Evolutionary conservation across 192 early-diverging fungal genomes (phyloP).

Genomic region (Coemansia nantahalensis): DNA sequence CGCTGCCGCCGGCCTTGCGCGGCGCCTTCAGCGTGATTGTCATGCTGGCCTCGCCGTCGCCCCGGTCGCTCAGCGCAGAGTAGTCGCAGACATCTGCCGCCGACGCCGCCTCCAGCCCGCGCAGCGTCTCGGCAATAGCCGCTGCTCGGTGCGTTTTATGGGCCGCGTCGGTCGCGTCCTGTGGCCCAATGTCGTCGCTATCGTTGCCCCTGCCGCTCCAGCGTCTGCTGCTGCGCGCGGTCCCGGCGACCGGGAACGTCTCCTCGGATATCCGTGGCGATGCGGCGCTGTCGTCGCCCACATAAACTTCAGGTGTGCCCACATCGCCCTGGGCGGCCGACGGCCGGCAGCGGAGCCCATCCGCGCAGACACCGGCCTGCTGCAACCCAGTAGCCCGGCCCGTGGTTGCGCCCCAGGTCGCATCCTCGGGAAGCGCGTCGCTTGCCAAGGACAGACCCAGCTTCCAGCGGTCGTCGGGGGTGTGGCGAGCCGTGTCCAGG

Average conservation of each 20-base stretch:
- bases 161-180: slow-evolving; percentile 29
- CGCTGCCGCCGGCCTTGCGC: slow-evolving; percentile 16
- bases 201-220: too few relatives aligned
- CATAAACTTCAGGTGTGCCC: slow-evolving; percentile 28
- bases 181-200: slow-evolving; percentile 2
- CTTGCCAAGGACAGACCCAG: neutral
- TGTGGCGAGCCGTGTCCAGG: neutral
- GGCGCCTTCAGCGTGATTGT: slow-evolving; percentile 49
- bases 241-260: too few relatives aligned
- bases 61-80: slow-evolving; percentile 11
- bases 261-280: too few relatives aligned
- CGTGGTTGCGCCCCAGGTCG: neutral
- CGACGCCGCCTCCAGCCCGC: slow-evolving; percentile 21
- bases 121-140: slow-evolving; percentile 40
- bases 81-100: slow-evolving; percentile 6
- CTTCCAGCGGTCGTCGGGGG: slow-evolving; percentile 3
- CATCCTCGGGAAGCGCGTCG: neutral
- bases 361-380: slow-evolving; percentile 1
- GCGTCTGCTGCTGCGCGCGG: too few relatives aligned
- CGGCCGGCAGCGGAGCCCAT: slow-evolving; percentile 39
- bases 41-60: slow-evolving; percentile 35
- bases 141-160: slow-evolving; percentile 40
- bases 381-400: neutral
- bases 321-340: slow-evolving; percentile 20
- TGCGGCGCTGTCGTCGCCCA: slow-evolving; percentile 2